Evolutionary conservation across 73 alveolate genomes (phyloP).

Genomic region (Paramecium sexaurelia): DNA sequence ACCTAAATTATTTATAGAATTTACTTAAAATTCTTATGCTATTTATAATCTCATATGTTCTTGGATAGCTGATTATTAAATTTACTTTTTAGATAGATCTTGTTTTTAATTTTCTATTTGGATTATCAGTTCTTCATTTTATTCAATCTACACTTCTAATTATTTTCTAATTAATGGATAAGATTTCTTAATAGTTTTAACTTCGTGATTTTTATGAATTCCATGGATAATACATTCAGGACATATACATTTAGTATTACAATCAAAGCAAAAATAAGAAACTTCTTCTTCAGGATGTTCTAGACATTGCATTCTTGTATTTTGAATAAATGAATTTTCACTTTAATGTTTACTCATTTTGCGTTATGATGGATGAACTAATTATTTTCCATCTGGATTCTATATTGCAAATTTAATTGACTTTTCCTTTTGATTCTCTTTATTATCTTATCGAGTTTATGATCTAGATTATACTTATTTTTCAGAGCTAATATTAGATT

Average conservation of each 20-base stretch:
- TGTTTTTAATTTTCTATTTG: not conserved
- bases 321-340: not conserved
- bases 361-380: not conserved
- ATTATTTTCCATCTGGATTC: not conserved
- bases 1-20: not conserved
- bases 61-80: not conserved
- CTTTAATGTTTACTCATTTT: not conserved
- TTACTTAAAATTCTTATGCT: not conserved
- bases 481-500: not conserved
- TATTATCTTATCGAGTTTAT: not conserved
- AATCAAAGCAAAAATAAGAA: slow-evolving; percentile 54
- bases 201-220: slow-evolving; percentile 62
- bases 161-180: slow-evolving; percentile 45
- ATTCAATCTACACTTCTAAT: slow-evolving; percentile 44
- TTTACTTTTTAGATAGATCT: not conserved
- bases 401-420: not conserved
- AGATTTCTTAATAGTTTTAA: slow-evolving; percentile 58
- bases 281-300: slow-evolving; percentile 66
- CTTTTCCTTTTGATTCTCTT: not conserved
- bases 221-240: slow-evolving; percentile 67
- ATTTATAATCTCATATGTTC: not conserved
- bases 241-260: slow-evolving; percentile 53
- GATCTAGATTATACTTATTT: not conserved
- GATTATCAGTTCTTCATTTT: not conserved
- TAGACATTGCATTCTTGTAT: not conserved